Evolutionary conservation across 371 early-diverging fungal species (phyloP), one percentile per base, ranked within the genome.

Genomic region (Neoconidiobolus thromboides): DNA sequence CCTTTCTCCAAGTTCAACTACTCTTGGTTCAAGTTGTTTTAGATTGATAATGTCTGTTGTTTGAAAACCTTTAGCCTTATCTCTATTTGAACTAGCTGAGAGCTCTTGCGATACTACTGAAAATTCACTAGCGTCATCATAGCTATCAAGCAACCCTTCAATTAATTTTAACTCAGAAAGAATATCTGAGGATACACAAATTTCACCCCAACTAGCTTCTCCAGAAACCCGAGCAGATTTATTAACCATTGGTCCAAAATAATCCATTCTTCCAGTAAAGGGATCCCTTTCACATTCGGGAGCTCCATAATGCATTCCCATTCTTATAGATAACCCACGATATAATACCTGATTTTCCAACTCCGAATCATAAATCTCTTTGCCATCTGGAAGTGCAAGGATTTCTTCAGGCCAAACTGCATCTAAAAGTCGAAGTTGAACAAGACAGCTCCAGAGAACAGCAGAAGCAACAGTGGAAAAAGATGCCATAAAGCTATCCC

Each of bases 401-500:
- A 92, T 85, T 58, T 91, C 90, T 49, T 81, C 74, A 2, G 94
- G 96, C 96, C 96, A 96, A 57, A 93, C 90, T 0, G 85, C 84
- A 54, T 77, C 74, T 9, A 94, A 68, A 15, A 96, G 70, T 43
- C 86, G 81, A 40, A 84, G 69, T 62, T 96, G 96, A 0, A 89
- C 93, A 2, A 82, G 82, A 63, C 93, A 73, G 64, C 93, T 91
- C 90, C 91, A 96, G 9, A 89, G 71, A 58, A 93, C 70, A 0
- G 96, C 96, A n/a, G 83, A 76, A 2, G 86, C 75, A 1, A 87
- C 82, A 53, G 87, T 82, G 43, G 86, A 83, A 71, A 96, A 96
- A 61, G 84, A 83, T 38, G 93, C 92, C 90, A 96, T 94, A 66
- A 94, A 88, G 0, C 92, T 91, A 66, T 94, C 95, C 47, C 96